Percentiles rank a stretch among this genome's conserved stretches.
Conservation (phyloP, 768 basidiomycete genomes). For the Podaxis pistillaris region DNA sequence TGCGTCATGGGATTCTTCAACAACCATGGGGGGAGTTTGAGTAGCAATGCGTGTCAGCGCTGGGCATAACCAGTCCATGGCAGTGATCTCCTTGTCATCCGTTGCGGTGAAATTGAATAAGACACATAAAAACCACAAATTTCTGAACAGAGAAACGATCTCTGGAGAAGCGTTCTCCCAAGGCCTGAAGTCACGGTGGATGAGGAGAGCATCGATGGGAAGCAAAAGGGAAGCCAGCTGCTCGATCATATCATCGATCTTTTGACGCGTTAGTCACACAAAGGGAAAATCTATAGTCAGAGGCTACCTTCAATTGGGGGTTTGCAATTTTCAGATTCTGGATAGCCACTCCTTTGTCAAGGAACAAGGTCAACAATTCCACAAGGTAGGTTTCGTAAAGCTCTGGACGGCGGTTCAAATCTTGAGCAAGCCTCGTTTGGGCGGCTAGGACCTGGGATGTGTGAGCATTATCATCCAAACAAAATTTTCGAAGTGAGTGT, state of each 20-base stretch:
- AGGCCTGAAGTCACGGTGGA: constrained; percentile 66
- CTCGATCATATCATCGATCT: constrained; percentile 83
- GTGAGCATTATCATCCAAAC: not conserved
- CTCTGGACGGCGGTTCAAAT: constrained; percentile 70
- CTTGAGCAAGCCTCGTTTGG: constrained; percentile 85
- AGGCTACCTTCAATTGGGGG: constrained; percentile 60
- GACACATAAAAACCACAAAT: constrained; percentile 91
- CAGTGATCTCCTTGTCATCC: constrained; percentile 52
- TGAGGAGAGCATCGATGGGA: constrained; percentile 85
- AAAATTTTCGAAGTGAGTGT: constrained; percentile 2
- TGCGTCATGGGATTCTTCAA: constrained; percentile 80
- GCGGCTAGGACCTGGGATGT: constrained; percentile 74
- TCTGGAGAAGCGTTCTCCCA: constrained; percentile 53
- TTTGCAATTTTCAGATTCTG: constrained; percentile 75
- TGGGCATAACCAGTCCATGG: constrained; percentile 77
- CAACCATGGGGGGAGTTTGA: constrained; percentile 83
- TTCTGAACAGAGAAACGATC: constrained; percentile 78
- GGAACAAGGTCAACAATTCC: constrained; percentile 84
- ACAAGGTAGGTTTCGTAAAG: constrained; percentile 76
- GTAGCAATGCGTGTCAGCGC: constrained; percentile 77
- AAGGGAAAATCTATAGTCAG: not conserved
- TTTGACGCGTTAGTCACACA: not conserved
- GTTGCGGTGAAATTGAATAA: constrained; percentile 76
- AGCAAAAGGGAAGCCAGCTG: constrained; percentile 86
- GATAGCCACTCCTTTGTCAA: constrained; percentile 88